Base-by-base conservation (phyloP, 805 yeast species). In the Candida morakotiae region DNA sequence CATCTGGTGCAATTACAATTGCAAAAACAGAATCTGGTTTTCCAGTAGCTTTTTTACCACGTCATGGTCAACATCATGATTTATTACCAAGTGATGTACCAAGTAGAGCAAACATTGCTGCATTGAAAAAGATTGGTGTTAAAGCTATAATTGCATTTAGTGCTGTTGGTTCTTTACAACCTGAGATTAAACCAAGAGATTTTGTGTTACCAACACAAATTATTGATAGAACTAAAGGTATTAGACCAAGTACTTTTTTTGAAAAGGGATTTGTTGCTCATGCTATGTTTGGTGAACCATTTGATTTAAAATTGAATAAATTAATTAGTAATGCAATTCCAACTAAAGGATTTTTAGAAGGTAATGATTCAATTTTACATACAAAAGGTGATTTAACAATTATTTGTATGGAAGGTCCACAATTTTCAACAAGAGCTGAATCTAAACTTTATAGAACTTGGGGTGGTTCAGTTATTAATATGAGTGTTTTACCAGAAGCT, bases 331-430 rank as follows among this genome's bases (percentile, higher is more conserved):
- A 83, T 41, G 39, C 52, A 33, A 51, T 67, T 43, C 69, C 69
- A 9, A 37, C 60, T 5, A 33, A 55, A 9, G 80, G 79, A 34
- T 71, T 73, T 17, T 67, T 86, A 52, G 71, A 71, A 30, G 82
- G 79, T 23, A 64, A 37, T 44, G 56, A 52, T 20, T 78, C 58
- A 4, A 62, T 60, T 31, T 64, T 89, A 61, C 95, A 84, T 64
- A 69, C 87, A 37, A 81, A 78, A 59, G 80, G 77, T 40, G 97
- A 91, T 53, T 65, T 85, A 41, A 84, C 94, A 5, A 78, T 93
- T 28, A 75, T 93, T 45, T 93, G 98, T 62, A 93, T 93, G 99
- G 99, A 91, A 64, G 99, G 99, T 29, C 99, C 99, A 3, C 96
- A 93, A 34, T 93, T 93, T 62, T 82, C 94, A 26, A 93, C 98